Evolutionary conservation across 2,329 filamentous ascomycete genomes (phyloP), one percentile per base, ranked within the genome.

Genomic region (Waltergamsia citrina): DNA sequence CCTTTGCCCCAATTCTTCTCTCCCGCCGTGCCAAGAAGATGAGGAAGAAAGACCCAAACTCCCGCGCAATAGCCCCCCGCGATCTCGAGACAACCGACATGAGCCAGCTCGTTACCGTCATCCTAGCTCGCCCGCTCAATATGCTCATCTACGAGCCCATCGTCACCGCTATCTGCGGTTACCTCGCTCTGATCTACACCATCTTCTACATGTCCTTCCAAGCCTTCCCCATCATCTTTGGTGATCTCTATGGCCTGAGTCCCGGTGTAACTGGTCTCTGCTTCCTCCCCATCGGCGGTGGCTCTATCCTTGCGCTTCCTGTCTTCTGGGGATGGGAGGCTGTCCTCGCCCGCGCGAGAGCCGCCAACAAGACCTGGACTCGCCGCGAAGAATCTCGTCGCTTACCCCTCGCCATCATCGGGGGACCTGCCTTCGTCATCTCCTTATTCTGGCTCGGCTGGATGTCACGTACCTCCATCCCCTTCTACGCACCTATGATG

Each of bases 91-190:
- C 69, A 19, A 66, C 66, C 29, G 56, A 76, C 38, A 33, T 71
- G 27, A 64, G 58, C 23, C 69, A 81, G 43, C 67, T 85, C 34
- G 52, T 78, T n/a, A 75, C 69, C 2, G 72, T 81, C n/a, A 78
- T 85, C 0, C 59, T 88, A 24, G 79, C 77, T 2, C 63, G 84
- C 1, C 84, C 85, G 0, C 54, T 87, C 6, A 68, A 78, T 18
- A 90, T 90, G 84, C 62, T 81, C 21, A 29, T 71, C 33, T 78
- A 70, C 28, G 85, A 92, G 49, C 77, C 80, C 32, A 81, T 90
- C 32, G 81, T 90, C 7, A 64, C 78, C 17, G 79, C 76, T 32
- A 74, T 71, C 2, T 85, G 78, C 52, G 50, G 74, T 48, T 88
- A 86, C 53, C 63, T 87, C 9, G 76, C 83, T 22, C 63, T 88